Base-by-base conservation (phyloP, 108 stramenopile genomes). In the Skeletonema potamos region DNA sequence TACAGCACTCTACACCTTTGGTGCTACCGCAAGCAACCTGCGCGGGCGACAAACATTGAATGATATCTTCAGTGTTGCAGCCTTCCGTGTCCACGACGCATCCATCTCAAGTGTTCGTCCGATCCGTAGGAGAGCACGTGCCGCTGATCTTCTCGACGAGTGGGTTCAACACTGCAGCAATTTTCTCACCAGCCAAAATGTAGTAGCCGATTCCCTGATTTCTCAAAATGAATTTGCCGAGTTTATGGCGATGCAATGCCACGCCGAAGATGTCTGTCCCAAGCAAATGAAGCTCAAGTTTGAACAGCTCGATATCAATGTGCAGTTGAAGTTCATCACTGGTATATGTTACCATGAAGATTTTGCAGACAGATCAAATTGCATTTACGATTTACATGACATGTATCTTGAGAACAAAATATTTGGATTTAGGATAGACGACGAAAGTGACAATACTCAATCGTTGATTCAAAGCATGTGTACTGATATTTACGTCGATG, bases 291-390 rank as follows among this genome's bases (percentile, higher is more conserved):
- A 18, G 10, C 54, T 69, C 8, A 39, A 64, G 12, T 76, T 76
- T 51, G 68, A 69, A 36, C 55, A 64, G 6, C 61, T 76, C 22
- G 44, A 63, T 56, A 11, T 76, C 7, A 36, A n/a, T 32, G 41
- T 76, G 26, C 76, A 69, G 33, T 56, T 76, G 4, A 33, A 48
- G 46, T 76, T 76, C 46, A 41, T 76, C 10, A 63, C 36, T 3
- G 76, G 76, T 29, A 37, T 69, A 44, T 76, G 76, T 33, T n/a
- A 6, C 24, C 54, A 64, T 13, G 63, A 57, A 58, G 66, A 67
- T 15, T 11, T 27, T 1, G n/a, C 2, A 3, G 68, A 64, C 5
- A 59, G 62, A 43, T 63, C 66, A 9, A 29, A 54, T 36, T 77
- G 76, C 55, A 70, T 77, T 51, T 37, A 41, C 27, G 69, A 28